A percentile compares a stretch with the other conserved stretches of the same genome.
Evolutionary conservation across 495 filamentous ascomycete genomes (phyloP).

Genomic region (Pyrenula massariospora): DNA sequence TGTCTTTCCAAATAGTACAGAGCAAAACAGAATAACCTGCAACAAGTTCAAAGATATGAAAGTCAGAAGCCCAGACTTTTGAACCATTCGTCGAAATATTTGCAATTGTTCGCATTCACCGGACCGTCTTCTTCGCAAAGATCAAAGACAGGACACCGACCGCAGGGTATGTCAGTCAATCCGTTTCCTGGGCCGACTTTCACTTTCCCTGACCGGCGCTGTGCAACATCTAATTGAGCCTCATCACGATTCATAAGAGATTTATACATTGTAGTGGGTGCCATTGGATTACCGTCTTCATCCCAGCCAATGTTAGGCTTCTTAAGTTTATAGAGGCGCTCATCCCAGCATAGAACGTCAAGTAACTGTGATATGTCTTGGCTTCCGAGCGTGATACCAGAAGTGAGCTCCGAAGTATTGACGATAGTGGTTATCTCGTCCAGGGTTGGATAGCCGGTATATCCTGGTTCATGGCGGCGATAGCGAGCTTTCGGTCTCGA

Average conservation of each 20-base stretch:
- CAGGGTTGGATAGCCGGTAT: constrained; percentile 65
- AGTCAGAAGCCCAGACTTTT: constrained; percentile 25
- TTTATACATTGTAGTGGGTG: constrained; percentile 33
- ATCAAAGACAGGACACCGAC: constrained; percentile 85
- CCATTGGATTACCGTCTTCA: constrained; percentile 32
- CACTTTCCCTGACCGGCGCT: constrained; percentile 16
- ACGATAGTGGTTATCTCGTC: constrained; percentile 60
- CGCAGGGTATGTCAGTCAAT: constrained; percentile 82
- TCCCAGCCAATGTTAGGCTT: constrained; percentile 25
- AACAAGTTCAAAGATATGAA: constrained; percentile 10
- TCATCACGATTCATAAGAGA: constrained; percentile 24
- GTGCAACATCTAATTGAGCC: constrained; percentile 23
- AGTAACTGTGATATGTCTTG: constrained; percentile 70
- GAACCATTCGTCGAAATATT: constrained; percentile 83
- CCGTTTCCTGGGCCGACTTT: constrained; percentile 40
- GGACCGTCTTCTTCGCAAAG: constrained; percentile 80
- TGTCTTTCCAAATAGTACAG: too few relatives aligned
- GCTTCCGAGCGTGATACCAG: constrained; percentile 46
- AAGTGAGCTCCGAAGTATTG: constrained; percentile 49
- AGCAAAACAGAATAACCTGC: too few relatives aligned
- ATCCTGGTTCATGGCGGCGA: constrained; percentile 57
- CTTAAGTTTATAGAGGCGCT: constrained; percentile 48
- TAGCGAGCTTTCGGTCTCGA: constrained; percentile 10
- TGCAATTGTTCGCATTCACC: constrained; percentile 79
- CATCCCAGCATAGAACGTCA: constrained; percentile 78